Conservation (phyloP, 169 alveolate species). For the Plasmodium fragile region DNA sequence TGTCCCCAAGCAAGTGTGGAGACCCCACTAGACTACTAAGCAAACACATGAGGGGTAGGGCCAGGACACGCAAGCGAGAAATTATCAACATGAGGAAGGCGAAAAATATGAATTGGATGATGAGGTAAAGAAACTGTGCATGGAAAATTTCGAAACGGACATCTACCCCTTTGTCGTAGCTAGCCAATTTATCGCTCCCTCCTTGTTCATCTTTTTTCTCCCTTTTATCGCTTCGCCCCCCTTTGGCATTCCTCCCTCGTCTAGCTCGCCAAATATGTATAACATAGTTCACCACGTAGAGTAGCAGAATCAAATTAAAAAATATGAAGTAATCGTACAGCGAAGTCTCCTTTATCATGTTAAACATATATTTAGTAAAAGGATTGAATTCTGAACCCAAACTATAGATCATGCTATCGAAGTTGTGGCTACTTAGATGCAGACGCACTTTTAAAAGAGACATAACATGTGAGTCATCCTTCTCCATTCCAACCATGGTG, state of each 20-base stretch:
- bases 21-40: conserved; percentile 41
- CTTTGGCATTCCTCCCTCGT: neutral
- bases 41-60: conserved; percentile 51
- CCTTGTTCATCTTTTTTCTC: neutral
- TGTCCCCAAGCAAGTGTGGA: conserved; percentile 1
- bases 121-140: conserved; percentile 11
- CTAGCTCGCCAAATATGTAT: neutral
- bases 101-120: conserved; percentile 21
- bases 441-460: conserved; percentile 57
- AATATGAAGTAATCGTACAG: conserved; percentile 24
- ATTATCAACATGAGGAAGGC: conserved; percentile 21
- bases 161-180: neutral
- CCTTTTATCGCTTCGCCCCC: neutral
- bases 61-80: conserved; percentile 59
- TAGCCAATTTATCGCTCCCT: neutral
- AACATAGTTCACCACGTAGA: conserved; percentile 9
- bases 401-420: conserved; percentile 67
- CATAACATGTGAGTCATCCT: conserved; percentile 70
- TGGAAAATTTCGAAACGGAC: conserved; percentile 1
- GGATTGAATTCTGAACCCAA: conserved; percentile 59
- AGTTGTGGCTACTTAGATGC: conserved; percentile 36
- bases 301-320: neutral
- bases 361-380: conserved; percentile 23
- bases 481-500: neutral
- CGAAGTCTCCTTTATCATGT: conserved; percentile 60